Conservation (phyloP, 2,329 filamentous ascomycete genomes). For the Ophiostoma sp. region DNA sequence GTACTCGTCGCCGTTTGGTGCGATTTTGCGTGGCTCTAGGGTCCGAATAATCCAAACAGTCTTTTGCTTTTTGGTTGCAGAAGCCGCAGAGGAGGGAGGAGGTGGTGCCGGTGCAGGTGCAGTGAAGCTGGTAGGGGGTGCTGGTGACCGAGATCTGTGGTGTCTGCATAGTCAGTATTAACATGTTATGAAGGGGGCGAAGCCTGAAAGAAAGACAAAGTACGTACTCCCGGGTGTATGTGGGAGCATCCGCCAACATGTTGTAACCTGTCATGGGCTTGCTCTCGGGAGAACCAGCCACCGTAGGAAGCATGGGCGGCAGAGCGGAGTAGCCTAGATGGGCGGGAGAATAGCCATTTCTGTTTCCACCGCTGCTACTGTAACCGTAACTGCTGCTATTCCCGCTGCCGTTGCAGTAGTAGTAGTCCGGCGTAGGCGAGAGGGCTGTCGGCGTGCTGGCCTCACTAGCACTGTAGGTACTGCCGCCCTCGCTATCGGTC, state of each 20-base stretch:
- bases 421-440: constrained; percentile 18
- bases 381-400: constrained; percentile 14
- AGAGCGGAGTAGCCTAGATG: background rate
- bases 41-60: constrained; percentile 27
- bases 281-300: background rate
- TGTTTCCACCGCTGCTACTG: background rate
- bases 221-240: constrained; percentile 1
- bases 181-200: background rate
- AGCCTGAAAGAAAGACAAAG: background rate
- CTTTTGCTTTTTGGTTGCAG: constrained; percentile 22
- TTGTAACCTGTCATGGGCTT: background rate
- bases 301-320: background rate
- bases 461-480: constrained; percentile 18
- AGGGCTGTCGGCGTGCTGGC: constrained; percentile 18
- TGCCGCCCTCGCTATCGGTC: constrained; percentile 20
- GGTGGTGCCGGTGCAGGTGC: constrained; percentile 15
- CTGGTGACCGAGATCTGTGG: background rate
- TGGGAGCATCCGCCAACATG: background rate
- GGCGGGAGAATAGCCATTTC: constrained; percentile 3
- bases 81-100: background rate
- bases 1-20: constrained; percentile 17
- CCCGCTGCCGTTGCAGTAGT: constrained; percentile 13
- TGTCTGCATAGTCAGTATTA: background rate
- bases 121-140: constrained; percentile 7
- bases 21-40: constrained; percentile 23